phyloP scores from a whole-genome alignment of 805 yeast genomes.

The Nakazawaea wyomingensis region DNA sequence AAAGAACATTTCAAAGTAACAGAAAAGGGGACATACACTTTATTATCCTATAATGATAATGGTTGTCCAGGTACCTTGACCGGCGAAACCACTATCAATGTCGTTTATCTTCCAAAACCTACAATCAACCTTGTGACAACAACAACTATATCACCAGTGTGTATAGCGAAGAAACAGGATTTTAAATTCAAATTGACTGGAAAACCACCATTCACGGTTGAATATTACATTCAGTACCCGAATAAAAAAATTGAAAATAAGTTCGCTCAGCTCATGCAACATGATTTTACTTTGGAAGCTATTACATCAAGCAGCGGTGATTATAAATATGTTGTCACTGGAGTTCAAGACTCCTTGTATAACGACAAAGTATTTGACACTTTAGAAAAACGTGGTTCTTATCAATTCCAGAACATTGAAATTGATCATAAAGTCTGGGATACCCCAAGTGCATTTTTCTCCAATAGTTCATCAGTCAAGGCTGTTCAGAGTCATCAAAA shows the following conservation, averaged over 20 bases:
- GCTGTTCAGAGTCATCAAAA: slow-evolving; percentile 5
- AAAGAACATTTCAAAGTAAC: slow-evolving; percentile 25
- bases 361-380: slow-evolving; percentile 31
- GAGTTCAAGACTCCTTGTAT: slow-evolving; percentile 64
- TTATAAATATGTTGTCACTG: slow-evolving; percentile 55
- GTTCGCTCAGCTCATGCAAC: slow-evolving; percentile 42
- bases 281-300: slow-evolving; percentile 29
- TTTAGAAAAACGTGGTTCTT: slow-evolving; percentile 18
- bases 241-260: slow-evolving; percentile 38
- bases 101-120: slow-evolving; percentile 27
- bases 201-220: slow-evolving; percentile 59
- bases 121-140: slow-evolving; percentile 15
- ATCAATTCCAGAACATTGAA: slow-evolving; percentile 27
- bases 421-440: slow-evolving; percentile 51
- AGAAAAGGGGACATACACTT: slow-evolving; percentile 38
- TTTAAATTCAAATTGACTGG: slow-evolving; percentile 45
- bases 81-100: slow-evolving; percentile 18
- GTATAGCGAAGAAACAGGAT: slow-evolving; percentile 21
- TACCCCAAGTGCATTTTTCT: slow-evolving; percentile 49
- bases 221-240: slow-evolving; percentile 59
- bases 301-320: slow-evolving; percentile 47
- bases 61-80: slow-evolving; percentile 40
- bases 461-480: neutral
- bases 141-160: slow-evolving; percentile 15
- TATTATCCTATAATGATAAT: slow-evolving; percentile 33